Percentiles rank a stretch among this genome's conserved stretches.
Conservation (phyloP, 2,329 filamentous ascomycete species). For the Nannizziopsis arthrosporioides region DNA sequence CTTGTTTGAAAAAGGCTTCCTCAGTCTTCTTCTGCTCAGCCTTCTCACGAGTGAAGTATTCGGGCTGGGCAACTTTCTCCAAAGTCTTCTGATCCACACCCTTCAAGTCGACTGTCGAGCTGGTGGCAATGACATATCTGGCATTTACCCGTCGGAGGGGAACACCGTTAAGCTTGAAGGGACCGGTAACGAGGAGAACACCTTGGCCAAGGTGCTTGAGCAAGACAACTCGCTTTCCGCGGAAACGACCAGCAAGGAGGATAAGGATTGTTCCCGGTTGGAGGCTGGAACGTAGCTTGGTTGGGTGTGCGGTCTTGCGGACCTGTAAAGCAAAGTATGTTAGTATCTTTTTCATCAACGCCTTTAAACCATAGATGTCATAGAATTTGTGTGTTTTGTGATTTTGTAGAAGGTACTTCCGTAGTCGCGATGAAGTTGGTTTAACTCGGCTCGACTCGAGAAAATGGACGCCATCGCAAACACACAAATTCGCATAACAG, state of each 20-base stretch:
- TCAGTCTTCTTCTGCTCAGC: conserved; percentile 83
- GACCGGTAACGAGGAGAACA: conserved; percentile 96
- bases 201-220: conserved; percentile 96
- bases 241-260: conserved; percentile 98
- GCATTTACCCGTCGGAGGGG: conserved; percentile 66
- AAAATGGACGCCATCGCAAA: background rate
- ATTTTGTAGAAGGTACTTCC: background rate
- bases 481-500: conserved; percentile 5
- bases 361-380: background rate
- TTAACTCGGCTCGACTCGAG: background rate
- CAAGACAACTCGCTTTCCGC: conserved; percentile 98
- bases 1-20: conserved; percentile 99
- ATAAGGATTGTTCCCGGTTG: conserved; percentile 94
- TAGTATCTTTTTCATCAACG: conserved; percentile 3
- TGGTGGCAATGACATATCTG: conserved; percentile 42
- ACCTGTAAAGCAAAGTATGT: conserved; percentile 45
- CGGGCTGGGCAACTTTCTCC: conserved; percentile 76
- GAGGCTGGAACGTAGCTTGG: conserved; percentile 78
- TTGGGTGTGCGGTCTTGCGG: conserved; percentile 84
- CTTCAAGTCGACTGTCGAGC: conserved; percentile 47
- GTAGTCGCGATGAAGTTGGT: background rate
- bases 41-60: conserved; percentile 98
- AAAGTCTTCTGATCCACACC: conserved; percentile 61
- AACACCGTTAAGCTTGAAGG: conserved; percentile 99
- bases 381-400: background rate